These are phyloP conservation scores for Pleoardoris graminearum DNA, from an alignment of 2,329 filamentous ascomycete genomes.

Conservation along the genomic window DNA sequence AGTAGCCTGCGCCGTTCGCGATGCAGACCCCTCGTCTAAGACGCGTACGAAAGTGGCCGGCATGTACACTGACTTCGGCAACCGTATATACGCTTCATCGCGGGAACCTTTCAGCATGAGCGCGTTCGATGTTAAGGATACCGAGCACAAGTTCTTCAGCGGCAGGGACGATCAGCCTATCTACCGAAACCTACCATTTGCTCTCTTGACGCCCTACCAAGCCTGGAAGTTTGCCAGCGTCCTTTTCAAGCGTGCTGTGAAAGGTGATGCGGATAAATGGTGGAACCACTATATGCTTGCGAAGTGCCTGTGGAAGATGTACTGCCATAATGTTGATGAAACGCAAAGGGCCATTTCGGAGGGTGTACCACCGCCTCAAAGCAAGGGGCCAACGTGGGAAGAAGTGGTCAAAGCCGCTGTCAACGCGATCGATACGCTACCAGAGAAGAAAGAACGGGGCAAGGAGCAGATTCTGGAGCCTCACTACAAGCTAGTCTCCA, in stretches of 20 bases:
- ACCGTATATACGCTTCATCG: constrained; percentile 69
- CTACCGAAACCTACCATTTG: constrained; percentile 59
- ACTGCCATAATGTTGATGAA: constrained; percentile 50
- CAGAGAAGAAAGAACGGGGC: constrained; percentile 63
- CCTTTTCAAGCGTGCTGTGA: constrained; percentile 63
- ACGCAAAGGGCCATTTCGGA: constrained; percentile 34
- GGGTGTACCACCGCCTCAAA: constrained; percentile 29
- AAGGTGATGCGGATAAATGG: constrained; percentile 65
- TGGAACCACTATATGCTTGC: constrained; percentile 69
- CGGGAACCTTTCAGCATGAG: constrained; percentile 70
- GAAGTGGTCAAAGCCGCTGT: constrained; percentile 61
- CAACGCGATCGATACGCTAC: constrained; percentile 63
- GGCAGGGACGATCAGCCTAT: constrained; percentile 53
- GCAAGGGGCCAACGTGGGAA: constrained; percentile 35
- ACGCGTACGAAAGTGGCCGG: constrained; percentile 63
- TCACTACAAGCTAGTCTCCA: constrained; percentile 85
- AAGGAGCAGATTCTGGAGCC: constrained; percentile 84
- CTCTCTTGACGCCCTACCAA: constrained; percentile 60
- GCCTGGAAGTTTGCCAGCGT: constrained; percentile 68
- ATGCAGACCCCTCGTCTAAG: constrained; percentile 58
- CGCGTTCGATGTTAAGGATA: constrained; percentile 62
- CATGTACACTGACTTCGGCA: constrained; percentile 70
- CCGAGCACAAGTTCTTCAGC: constrained; percentile 65
- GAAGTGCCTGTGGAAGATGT: constrained; percentile 76
- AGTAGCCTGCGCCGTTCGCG: constrained; percentile 62